Percentiles rank a stretch among this genome's conserved stretches.
Evolutionary conservation across 2,329 filamentous ascomycete species (phyloP).

Genomic region (Stachybotrys chartarum): DNA sequence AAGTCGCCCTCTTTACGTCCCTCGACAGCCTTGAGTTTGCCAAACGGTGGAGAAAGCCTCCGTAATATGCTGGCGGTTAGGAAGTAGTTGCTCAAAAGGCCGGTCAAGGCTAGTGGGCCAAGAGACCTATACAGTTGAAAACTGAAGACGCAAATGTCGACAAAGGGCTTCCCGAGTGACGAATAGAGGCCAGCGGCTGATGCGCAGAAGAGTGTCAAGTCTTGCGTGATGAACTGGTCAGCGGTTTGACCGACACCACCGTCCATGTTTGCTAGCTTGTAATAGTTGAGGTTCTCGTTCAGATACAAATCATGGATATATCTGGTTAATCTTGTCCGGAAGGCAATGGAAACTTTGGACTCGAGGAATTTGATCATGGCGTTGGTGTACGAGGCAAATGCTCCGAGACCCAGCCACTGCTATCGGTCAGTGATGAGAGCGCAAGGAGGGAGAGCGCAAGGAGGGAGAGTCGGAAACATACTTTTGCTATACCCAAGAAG

Average conservation of each 20-base stretch:
- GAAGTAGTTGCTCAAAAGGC: slow-evolving; percentile 88
- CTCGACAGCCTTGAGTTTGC: slow-evolving; percentile 93
- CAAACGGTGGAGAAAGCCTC: slow-evolving; percentile 87
- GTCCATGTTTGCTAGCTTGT: slow-evolving; percentile 88
- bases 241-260: slow-evolving; percentile 87
- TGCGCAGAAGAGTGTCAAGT: slow-evolving; percentile 90
- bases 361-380: slow-evolving; percentile 99
- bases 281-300: slow-evolving; percentile 92
- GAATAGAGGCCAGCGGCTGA: slow-evolving; percentile 91
- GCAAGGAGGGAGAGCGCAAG: neutral
- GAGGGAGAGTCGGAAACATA: slow-evolving; percentile 17
- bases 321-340: slow-evolving; percentile 85
- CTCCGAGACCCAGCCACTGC: slow-evolving; percentile 86
- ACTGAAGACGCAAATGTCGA: slow-evolving; percentile 97
- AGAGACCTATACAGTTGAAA: slow-evolving; percentile 92
- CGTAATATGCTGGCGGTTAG: slow-evolving; percentile 85
- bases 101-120: slow-evolving; percentile 78
- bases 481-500: slow-evolving; percentile 78
- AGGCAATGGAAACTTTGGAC: slow-evolving; percentile 96
- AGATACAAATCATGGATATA: slow-evolving; percentile 98
- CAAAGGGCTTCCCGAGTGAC: slow-evolving; percentile 91
- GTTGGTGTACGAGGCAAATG: slow-evolving; percentile 93
- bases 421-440: slow-evolving; percentile 1
- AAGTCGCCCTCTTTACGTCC: slow-evolving; percentile 95
- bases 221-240: slow-evolving; percentile 96